Base-by-base conservation (phyloP, 345 rosid genomes). In the Rhodomyrtus tomentosa region DNA sequence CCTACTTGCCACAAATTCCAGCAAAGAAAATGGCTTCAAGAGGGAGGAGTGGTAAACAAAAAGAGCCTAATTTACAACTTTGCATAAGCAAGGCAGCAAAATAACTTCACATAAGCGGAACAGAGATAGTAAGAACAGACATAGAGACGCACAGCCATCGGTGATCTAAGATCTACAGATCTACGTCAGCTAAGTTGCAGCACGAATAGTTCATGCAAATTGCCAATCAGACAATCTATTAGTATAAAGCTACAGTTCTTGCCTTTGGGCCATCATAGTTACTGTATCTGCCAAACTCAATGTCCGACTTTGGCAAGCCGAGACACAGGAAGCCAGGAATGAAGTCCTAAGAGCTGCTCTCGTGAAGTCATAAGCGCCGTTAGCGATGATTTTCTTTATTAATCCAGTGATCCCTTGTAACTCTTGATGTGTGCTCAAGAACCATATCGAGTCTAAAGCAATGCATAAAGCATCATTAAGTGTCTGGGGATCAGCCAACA, bases 271-370 rank as follows among this genome's bases (percentile, higher is more conserved):
- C 98, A 96, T 96, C 45, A 96, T 95, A 73, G 95, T 91, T 29
- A 96, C 97, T 48, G 97, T 94, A 89, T 96, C 99, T 50, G 94
- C 91, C 52, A 94, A 95, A 88, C 96, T 93, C 92, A 93, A 90
- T 4, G 94, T 93, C 83, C 94, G 92, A 86, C 94, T 95, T 86
- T 91, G 98, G 89, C 98, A 96, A 48, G 99, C 97, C 4, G 98
- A 96, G 86, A 95, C 98, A 82, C 98, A 96, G 3, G 99, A 95
- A 82, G 99, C 99, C 83, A 96, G 93, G 93, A 96, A 96, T 0
- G 98, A 96, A 86, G 99, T 94, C 86, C 99, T 92, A 54, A 96
- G 95, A 36, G 96, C 96, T 84, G 99, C 98, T 96, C 99, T 93
- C 36, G 98, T 93, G 86, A 94, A 95, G 89, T 96, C 98, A 88